These are phyloP conservation scores for Avena eriantha DNA, from an alignment of 176 grass and related monocot genomes.

Conservation along the genomic window DNA sequence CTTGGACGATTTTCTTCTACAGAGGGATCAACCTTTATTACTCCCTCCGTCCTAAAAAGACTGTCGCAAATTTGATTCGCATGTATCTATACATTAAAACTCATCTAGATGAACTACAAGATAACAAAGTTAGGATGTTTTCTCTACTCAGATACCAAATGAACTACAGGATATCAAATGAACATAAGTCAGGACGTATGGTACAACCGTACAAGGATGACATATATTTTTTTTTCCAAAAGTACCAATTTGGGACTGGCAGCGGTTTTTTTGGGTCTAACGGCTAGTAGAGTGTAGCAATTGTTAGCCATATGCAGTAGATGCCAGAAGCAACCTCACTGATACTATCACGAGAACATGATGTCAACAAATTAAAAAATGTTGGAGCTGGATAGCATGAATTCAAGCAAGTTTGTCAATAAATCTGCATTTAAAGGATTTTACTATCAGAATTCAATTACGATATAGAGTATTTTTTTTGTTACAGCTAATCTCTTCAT, in stretches of 20 bases:
- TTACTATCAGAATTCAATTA: not conserved
- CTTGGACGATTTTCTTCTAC: no score
- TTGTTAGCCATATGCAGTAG: slow-evolving; percentile 6
- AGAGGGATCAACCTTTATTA: no score
- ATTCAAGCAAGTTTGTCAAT: not conserved
- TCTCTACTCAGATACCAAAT: no score
- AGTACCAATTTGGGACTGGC: not conserved
- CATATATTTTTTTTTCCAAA: not conserved
- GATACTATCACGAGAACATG: slow-evolving; percentile 7
- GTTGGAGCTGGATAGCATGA: not conserved
- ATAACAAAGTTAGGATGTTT: no score
- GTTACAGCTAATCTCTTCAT: not conserved
- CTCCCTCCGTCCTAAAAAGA: no score
- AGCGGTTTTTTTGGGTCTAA: not conserved
- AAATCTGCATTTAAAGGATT: slow-evolving; percentile 15
- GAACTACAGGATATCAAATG: no score
- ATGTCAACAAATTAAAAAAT: not conserved
- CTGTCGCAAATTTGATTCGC: no score
- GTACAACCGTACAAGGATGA: not conserved
- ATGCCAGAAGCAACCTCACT: not conserved
- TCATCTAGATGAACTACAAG: no score
- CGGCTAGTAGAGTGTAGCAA: not conserved
- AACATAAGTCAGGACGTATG: not conserved
- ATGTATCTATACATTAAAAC: no score
- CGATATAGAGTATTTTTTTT: not conserved